These are phyloP conservation scores for Rhizopogon rudus DNA, from an alignment of 768 basidiomycete genomes.

Conservation along the genomic window DNA sequence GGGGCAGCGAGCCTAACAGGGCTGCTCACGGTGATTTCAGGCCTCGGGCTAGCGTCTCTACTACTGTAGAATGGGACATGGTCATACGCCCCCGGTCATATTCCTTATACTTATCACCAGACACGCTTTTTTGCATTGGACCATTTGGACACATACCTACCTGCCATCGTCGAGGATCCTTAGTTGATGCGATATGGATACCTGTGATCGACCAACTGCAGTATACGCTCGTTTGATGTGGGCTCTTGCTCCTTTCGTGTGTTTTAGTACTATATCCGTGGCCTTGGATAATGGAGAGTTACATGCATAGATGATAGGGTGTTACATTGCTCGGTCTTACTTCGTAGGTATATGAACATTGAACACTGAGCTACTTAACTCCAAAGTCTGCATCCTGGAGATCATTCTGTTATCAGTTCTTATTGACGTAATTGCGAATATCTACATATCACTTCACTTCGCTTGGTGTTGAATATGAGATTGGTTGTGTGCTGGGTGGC, in stretches of 20 bases:
- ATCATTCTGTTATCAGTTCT: too few relatives aligned
- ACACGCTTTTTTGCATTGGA: conserved; percentile 14
- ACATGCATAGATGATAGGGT: not conserved
- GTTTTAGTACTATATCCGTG: conserved; percentile 12
- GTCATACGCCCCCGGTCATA: not conserved
- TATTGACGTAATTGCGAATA: too few relatives aligned
- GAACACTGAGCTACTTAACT: too few relatives aligned
- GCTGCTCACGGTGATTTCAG: conserved; percentile 9
- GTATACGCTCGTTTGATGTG: conserved; percentile 15
- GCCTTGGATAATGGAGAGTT: conserved; percentile 9
- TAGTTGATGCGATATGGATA: conserved; percentile 1
- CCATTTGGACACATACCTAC: conserved; percentile 17
- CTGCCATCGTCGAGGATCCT: conserved; percentile 10
- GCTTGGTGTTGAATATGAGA: too few relatives aligned
- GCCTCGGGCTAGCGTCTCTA: conserved; percentile 18
- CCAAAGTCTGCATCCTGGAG: too few relatives aligned
- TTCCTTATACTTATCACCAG: conserved; percentile 2
- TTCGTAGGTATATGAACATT: too few relatives aligned
- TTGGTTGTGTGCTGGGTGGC: too few relatives aligned
- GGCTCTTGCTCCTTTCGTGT: conserved; percentile 4
- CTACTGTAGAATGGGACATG: conserved; percentile 13
- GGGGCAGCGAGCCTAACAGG: conserved; percentile 7
- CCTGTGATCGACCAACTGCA: conserved; percentile 4
- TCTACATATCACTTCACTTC: too few relatives aligned
- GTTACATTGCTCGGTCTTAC: too few relatives aligned